Evolutionary conservation across 805 yeast species (phyloP), one percentile per base, ranked within the genome.

Genomic region (Saccharomycopsis sp.): DNA sequence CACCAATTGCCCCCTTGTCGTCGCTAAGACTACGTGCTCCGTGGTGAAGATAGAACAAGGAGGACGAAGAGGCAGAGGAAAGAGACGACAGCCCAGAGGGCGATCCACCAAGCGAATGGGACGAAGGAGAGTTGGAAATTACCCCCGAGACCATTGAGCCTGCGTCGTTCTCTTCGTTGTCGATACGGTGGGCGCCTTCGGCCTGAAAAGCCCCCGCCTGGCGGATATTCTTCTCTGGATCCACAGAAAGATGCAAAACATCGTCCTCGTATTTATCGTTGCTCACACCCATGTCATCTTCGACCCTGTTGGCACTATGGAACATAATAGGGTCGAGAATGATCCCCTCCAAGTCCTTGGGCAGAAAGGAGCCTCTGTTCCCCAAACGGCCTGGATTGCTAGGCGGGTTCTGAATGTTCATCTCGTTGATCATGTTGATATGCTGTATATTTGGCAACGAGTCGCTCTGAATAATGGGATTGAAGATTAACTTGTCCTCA

Each of bases 221-320:
- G 8, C 21, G 48, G 4, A 44, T 44, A 18, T 44, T 44, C 16
- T 44, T 44, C 16, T 44, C 48, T 16, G 48, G 48, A 12, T 44
- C 48, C 7, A 44, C 48, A 44, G 48, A 44, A 5, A 44, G 12
- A 44, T 44, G 48, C 4, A 44, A 12, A 4, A 44, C 21, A 20
- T 44, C 48, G 58, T 76, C 81, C 54, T 79, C 82, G 50, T 79
- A 71, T 59, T 74, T 71, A 59, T 78, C 80, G 21, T 75, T 74
- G 69, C 75, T 73, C 7, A 67, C 59, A 15, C 59, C 60, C 2
- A 52, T 41, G 2, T 23, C 58, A 1, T 63, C 67, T 34, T 62
- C 68, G 29, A 67, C 70, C 21, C 67, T 67, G 48, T 67, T 63
- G 15, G 51, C 16, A 50, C 61, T 60, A 51, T 58, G 60, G 51